A percentile compares a stretch with the other conserved stretches of the same genome.
Conservation (phyloP, 805 yeast species). For the Soucietia sequanensis region DNA sequence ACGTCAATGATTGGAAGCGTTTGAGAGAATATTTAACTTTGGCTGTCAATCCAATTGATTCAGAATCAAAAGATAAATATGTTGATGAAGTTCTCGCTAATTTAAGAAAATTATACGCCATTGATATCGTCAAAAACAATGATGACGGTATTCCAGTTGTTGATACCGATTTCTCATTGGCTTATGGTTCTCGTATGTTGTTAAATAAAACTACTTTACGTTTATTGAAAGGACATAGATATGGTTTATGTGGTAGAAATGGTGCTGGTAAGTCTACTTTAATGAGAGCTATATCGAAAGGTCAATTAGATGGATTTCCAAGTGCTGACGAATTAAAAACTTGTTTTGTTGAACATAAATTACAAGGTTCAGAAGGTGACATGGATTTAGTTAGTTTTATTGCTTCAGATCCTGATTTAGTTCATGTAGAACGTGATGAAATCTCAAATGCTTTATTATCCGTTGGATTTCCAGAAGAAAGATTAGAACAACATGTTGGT, state of each 20-base stretch:
- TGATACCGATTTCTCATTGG: constrained; percentile 91
- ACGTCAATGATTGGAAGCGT: constrained; percentile 48
- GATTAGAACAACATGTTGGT: constrained; percentile 89
- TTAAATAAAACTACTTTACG: constrained; percentile 88
- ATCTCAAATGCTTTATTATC: constrained; percentile 72
- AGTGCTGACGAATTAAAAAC: constrained; percentile 81
- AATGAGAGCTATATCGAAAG: constrained; percentile 95
- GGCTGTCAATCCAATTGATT: constrained; percentile 22
- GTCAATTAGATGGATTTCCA: constrained; percentile 97
- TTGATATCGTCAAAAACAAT: constrained; percentile 43
- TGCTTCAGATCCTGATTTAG: constrained; percentile 82
- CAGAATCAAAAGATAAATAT: constrained; percentile 35
- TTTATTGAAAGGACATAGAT: constrained; percentile 90
- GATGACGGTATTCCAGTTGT: constrained; percentile 84
- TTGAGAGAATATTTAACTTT: constrained; percentile 51
- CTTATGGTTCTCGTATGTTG: constrained; percentile 97
- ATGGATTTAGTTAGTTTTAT: constrained; percentile 85
- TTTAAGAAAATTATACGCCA: constrained; percentile 53
- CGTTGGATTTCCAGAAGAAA: constrained; percentile 90
- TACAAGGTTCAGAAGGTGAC: constrained; percentile 93
- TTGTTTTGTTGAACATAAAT: constrained; percentile 94
- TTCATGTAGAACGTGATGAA: constrained; percentile 60
- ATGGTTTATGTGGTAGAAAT: constrained; percentile 96
- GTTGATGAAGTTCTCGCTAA: constrained; percentile 45
- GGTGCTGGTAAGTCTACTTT: constrained; percentile 99